Percentiles rank a stretch among this genome's conserved stretches.
These are phyloP conservation scores for Triticum timopheevii DNA, from an alignment of 176 grass and related monocot genomes.

Conservation along the genomic window DNA sequence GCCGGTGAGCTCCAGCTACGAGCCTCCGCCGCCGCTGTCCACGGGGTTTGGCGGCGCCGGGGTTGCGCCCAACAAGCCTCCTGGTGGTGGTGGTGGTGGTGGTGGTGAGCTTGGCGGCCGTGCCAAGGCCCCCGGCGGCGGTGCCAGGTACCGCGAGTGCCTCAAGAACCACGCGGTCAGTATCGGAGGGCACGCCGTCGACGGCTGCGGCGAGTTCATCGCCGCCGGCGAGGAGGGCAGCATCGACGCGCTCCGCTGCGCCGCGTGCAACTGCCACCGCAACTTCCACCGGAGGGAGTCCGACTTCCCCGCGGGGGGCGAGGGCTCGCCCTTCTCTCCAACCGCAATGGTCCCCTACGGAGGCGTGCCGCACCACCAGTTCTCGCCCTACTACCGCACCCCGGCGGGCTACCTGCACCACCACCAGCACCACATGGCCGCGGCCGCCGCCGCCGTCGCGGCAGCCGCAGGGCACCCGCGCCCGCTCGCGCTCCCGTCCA, in stretches of 20 bases:
- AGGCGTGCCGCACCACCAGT: slow-evolving; percentile 42
- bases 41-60: neutral
- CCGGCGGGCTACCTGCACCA: slow-evolving; percentile 57
- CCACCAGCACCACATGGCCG: slow-evolving; percentile 32
- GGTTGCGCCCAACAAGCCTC: slow-evolving; percentile 17
- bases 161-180: slow-evolving; percentile 85
- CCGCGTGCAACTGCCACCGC: slow-evolving; percentile 85
- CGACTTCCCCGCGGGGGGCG: slow-evolving; percentile 8
- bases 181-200: slow-evolving; percentile 72
- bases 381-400: slow-evolving; percentile 62
- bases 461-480: neutral
- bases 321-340: slow-evolving; percentile 42
- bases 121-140: neutral
- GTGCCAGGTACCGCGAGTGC: slow-evolving; percentile 74
- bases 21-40: neutral
- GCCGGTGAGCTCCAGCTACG: slow-evolving; percentile 65
- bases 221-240: slow-evolving; percentile 67
- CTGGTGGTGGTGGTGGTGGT: neutral
- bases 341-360: slow-evolving; percentile 46
- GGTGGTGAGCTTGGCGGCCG: neutral
- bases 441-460: slow-evolving; percentile 4
- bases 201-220: slow-evolving; percentile 95
- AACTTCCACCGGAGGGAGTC: slow-evolving; percentile 80
- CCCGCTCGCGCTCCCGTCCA: slow-evolving; percentile 56
- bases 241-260: slow-evolving; percentile 76